Percentiles rank a stretch among this genome's conserved stretches.
These are phyloP conservation scores for Paraurostyla sp. DNA, from an alignment of 73 alveolate species.

Conservation along the genomic window DNA sequence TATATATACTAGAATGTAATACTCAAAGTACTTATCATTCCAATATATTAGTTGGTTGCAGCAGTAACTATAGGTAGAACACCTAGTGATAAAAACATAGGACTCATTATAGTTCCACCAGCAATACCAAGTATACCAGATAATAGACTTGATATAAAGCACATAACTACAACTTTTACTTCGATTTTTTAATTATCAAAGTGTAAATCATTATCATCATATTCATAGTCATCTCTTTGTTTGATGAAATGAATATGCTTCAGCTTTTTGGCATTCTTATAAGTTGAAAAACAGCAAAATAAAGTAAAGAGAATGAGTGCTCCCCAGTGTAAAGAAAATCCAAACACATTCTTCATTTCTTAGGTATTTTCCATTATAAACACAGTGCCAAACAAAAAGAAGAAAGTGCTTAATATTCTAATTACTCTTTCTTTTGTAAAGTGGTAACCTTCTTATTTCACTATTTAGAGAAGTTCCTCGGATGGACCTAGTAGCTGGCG, in stretches of 20 bases:
- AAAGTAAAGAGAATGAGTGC: neutral
- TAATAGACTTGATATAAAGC: conserved; percentile 69
- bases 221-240: neutral
- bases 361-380: neutral
- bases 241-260: conserved; percentile 3
- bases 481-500: neutral
- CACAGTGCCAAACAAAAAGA: neutral
- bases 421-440: neutral
- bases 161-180: neutral
- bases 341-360: neutral
- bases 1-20: conserved; percentile 33
- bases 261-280: neutral
- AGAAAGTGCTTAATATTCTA: neutral
- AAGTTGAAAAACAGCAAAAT: neutral
- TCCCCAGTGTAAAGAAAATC: neutral
- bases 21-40: conserved; percentile 47
- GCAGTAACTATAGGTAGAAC: conserved; percentile 68
- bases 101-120: conserved; percentile 73
- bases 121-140: conserved; percentile 77
- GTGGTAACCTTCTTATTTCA: conserved; percentile 13
- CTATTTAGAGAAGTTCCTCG: neutral
- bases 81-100: conserved; percentile 67
- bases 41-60: conserved; percentile 69
- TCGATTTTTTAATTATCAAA: neutral
- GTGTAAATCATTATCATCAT: conserved; percentile 7